A percentile compares a stretch with the other conserved stretches of the same genome.
These are phyloP conservation scores for Xylariaceae sp. DNA, from an alignment of 2,329 filamentous ascomycete species.

Conservation along the genomic window DNA sequence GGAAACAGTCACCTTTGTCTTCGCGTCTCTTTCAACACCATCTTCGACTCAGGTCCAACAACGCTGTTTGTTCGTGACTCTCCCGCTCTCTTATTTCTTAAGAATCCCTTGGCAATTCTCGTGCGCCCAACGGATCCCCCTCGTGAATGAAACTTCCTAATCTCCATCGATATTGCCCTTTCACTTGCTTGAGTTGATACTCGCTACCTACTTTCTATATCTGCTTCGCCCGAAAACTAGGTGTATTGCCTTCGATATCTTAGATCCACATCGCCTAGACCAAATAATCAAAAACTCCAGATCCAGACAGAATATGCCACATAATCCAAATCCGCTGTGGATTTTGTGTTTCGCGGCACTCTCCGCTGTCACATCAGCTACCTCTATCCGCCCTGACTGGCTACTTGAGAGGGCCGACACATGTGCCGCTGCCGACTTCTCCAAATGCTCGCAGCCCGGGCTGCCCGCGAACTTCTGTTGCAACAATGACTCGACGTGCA, in stretches of 20 bases:
- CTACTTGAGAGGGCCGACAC: slow-evolving; percentile 42
- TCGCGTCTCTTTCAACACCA: slow-evolving; percentile 8
- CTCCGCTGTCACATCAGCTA: slow-evolving; percentile 31
- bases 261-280: background rate
- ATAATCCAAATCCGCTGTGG: slow-evolving; percentile 27
- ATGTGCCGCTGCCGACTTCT: slow-evolving; percentile 49
- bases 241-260: background rate
- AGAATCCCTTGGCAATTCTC: slow-evolving; percentile 8
- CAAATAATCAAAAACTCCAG: background rate
- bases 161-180: slow-evolving; percentile 13
- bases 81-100: slow-evolving; percentile 19
- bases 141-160: slow-evolving; percentile 17
- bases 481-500: slow-evolving; percentile 47
- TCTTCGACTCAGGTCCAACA: slow-evolving; percentile 13
- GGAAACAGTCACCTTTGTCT: slow-evolving; percentile 13
- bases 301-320: slow-evolving; percentile 22
- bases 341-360: slow-evolving; percentile 33
- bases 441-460: slow-evolving; percentile 46
- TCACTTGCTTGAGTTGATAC: slow-evolving; percentile 10
- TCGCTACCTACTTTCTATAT: slow-evolving; percentile 7
- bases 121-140: slow-evolving; percentile 9
- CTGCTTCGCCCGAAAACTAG: background rate
- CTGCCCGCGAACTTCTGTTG: slow-evolving; percentile 68
- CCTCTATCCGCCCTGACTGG: slow-evolving; percentile 29
- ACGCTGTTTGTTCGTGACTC: slow-evolving; percentile 25